Conservation (phyloP, 1,284 basidiomycete species). For the Malassezia globosa region DNA sequence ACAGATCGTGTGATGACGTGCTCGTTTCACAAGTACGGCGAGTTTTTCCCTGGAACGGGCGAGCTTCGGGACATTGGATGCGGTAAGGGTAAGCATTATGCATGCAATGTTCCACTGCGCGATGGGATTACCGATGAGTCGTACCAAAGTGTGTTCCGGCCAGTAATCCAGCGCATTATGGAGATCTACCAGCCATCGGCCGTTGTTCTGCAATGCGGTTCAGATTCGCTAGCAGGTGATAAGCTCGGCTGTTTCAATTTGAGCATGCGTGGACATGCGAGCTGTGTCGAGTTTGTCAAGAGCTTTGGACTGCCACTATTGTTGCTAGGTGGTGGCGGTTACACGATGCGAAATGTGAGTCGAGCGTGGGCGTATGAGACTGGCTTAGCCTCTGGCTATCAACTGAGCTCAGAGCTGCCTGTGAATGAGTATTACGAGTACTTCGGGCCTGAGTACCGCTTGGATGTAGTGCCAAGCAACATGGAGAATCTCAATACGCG, state of each 20-base stretch:
- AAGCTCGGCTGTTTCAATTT: constrained; percentile 92
- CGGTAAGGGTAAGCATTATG: constrained; percentile 61
- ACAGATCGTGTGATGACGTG: constrained; percentile 98
- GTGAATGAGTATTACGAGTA: constrained; percentile 71
- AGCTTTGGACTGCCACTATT: constrained; percentile 86
- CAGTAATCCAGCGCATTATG: constrained; percentile 89
- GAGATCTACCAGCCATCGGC: constrained; percentile 89
- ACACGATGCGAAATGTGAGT: constrained; percentile 95
- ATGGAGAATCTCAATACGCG: constrained; percentile 89
- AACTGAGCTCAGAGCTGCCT: constrained; percentile 65
- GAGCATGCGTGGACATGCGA: constrained; percentile 93
- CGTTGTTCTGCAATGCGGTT: constrained; percentile 93
- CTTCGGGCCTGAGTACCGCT: constrained; percentile 90
- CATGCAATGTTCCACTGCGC: constrained; percentile 85
- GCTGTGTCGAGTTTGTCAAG: constrained; percentile 94
- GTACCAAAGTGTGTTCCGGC: constrained; percentile 90
- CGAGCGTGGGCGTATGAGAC: constrained; percentile 98
- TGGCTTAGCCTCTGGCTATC: constrained; percentile 86
- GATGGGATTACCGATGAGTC: constrained; percentile 93
- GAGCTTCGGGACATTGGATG: constrained; percentile 90
- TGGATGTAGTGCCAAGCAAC: constrained; percentile 93
- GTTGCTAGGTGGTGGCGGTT: constrained; percentile 89
- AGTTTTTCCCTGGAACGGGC: constrained; percentile 97
- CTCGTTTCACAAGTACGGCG: constrained; percentile 97
- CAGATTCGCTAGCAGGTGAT: constrained; percentile 94